Base-by-base conservation (phyloP, 257 asterid species). In the Solanum lycopersicoides region DNA sequence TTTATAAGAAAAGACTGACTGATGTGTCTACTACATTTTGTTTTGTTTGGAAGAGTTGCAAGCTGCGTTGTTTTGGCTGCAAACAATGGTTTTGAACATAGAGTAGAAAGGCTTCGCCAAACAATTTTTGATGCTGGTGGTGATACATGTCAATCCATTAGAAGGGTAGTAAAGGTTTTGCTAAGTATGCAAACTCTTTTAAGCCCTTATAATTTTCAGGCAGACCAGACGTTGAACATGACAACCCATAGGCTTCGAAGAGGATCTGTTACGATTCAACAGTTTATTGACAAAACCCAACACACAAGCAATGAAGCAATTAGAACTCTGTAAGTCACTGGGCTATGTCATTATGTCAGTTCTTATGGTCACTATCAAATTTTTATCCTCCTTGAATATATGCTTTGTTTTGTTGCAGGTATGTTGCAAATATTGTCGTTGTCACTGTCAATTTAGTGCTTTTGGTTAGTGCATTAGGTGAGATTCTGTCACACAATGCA, bases 401-500 rank as follows among this genome's bases (percentile, higher is more conserved):
- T 45, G 11, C 9, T 44, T 23, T 25, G 16, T 42, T 41, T 80
- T 30, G 59, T 68, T 41, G 77, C 87, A 92, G 96, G 89, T 89
- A 91, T 82, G 35, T 87, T 82, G 86, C 89, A 75, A 93, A 92
- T 89, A 89, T 93, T 84, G 92, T 88, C 66, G 88, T 90, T 4
- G 91, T 87, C 75, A 90, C 88, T 28, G 28, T 89, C 88, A 90
- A 90, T 86, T 88, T 93, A 84, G 89, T 84, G 32, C 68, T 92
- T 83, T 86, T 93, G 92, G 32, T 90, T 84, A 80, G 92, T 69
- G 95, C 92, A 86, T 83, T 88, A 86, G 93, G 95, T 93, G 88
- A 89, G 95, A 53, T 86, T 89, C 53, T 84, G 77, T 28, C 39
- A 7, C 59, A 20, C 37, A n/a, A 42, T 69, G 13, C 73, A 63